Evolutionary conservation across 345 rosid genomes (phyloP), one percentile per base, ranked within the genome.

Genomic region (Mercurialis annua): DNA sequence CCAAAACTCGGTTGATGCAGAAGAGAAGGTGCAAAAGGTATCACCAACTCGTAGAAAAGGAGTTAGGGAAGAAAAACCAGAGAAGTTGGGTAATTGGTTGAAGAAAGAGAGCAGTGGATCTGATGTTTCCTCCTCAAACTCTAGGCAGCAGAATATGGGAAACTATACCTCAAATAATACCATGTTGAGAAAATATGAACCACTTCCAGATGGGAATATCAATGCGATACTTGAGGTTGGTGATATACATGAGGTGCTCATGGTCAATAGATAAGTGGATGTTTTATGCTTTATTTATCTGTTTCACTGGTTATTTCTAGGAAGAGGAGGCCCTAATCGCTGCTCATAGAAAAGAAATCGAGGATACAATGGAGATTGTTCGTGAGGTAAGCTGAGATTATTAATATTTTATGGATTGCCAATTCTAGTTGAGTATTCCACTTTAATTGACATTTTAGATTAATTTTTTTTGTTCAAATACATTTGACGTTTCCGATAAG

Each of bases 301-400:
- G 18, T 48, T 16, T 33, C 48, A n/a, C 23, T 66, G 27, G 53
- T 30, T 71, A 40, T 55, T 62, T 38, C 21, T 77, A 93, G 97
- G 99, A 94, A 73, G 99, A 94, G 83, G 97, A 87, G 77, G 95
- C 95, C 40, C 78, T 94, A 67, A 86, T 91, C 36, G 86, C 90
- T 12, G 97, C 95, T 31, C 99, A 94, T 67, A 83, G 99, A 76
- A 91, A 94, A 84, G 97, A 94, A 81, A 94, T 91, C n/a, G 99
- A 94, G 82, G 96, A 94, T 70, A 91, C 97, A 14, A 94, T 94
- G 97, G 97, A 89, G 78, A 94, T 91, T 63, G 97, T 89, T 65
- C 97, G 96, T 4, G 99, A 94, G 81, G 99, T 91, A 82, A 81
- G 86, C 72, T 51, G 48, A 23, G 56, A 56, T 34, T n/a, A n/a